A percentile compares a stretch with the other conserved stretches of the same genome.
phyloP scores from a whole-genome alignment of 1,284 basidiomycete genomes.

The Fomitopsis pinicola region DNA sequence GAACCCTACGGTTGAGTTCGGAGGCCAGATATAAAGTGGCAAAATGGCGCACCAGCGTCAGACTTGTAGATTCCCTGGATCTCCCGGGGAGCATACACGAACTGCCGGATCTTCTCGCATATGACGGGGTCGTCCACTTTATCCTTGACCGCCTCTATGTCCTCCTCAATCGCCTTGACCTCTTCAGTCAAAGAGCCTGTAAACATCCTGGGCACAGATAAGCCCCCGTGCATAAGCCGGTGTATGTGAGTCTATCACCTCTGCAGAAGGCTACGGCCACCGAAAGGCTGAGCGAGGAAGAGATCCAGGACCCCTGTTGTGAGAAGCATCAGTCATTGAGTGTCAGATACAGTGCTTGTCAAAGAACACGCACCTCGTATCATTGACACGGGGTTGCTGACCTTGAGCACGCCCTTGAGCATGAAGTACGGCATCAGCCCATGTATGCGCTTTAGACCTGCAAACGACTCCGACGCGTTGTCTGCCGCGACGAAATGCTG shows the following conservation, averaged over 20 bases:
- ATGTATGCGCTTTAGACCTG: slow-evolving; percentile 89
- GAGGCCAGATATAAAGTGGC: slow-evolving; percentile 6
- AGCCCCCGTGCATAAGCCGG: neutral
- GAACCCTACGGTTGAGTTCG: neutral
- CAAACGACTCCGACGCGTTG: slow-evolving; percentile 86
- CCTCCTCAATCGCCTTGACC: slow-evolving; percentile 77
- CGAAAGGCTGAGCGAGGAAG: slow-evolving; percentile 97
- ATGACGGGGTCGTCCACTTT: slow-evolving; percentile 88
- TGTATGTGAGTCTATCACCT: slow-evolving; percentile 40
- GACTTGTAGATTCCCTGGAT: slow-evolving; percentile 79
- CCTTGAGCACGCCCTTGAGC: slow-evolving; percentile 86
- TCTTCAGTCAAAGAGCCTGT: slow-evolving; percentile 90
- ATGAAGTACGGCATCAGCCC: slow-evolving; percentile 98
- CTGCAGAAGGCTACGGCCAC: slow-evolving; percentile 87
- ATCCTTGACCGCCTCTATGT: slow-evolving; percentile 81
- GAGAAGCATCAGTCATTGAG: neutral
- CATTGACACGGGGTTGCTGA: slow-evolving; percentile 97
- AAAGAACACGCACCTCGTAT: slow-evolving; percentile 55
- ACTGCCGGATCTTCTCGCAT: slow-evolving; percentile 85
- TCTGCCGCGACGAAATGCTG: slow-evolving; percentile 93
- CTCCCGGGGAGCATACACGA: slow-evolving; percentile 83
- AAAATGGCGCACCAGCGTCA: slow-evolving; percentile 60
- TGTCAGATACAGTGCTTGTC: neutral
- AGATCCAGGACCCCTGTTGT: slow-evolving; percentile 75
- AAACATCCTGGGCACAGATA: slow-evolving; percentile 71